phyloP scores from a whole-genome alignment of 352 stramenopile genomes.

The Globisporangium echinulatum region DNA sequence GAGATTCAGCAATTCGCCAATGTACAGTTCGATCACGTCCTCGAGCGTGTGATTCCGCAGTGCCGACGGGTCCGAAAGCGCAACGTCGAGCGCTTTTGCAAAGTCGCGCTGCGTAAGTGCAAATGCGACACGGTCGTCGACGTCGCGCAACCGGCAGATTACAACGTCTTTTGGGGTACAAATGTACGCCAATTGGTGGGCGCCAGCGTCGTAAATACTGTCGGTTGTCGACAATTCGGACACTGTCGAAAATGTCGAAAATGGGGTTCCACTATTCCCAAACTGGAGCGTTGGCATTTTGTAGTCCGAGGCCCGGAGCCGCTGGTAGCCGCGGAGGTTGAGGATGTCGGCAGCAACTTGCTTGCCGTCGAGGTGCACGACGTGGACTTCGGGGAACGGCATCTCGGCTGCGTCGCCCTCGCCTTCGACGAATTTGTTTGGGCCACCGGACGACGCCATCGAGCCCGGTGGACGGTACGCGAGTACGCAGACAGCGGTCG shows the following conservation, averaged over 20 bases:
- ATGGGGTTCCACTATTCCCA: conserved; percentile 21
- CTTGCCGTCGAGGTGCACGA: conserved; percentile 85
- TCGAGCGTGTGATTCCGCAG: conserved; percentile 49
- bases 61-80: conserved; percentile 46
- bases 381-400: conserved; percentile 76
- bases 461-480: conserved; percentile 57
- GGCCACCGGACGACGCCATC: background rate
- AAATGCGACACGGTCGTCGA: conserved; percentile 73
- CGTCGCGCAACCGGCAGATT: conserved; percentile 72
- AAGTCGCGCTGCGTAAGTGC: conserved; percentile 61
- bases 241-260: conserved; percentile 11
- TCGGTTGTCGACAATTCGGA: no score
- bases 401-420: conserved; percentile 68
- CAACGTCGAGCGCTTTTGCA: conserved; percentile 48
- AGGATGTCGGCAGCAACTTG: conserved; percentile 80
- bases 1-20: conserved; percentile 64
- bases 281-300: conserved; percentile 74
- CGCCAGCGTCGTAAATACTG: conserved; percentile 60
- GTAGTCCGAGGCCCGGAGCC: conserved; percentile 71
- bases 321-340: conserved; percentile 68
- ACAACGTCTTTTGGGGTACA: conserved; percentile 83
- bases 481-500: conserved; percentile 53
- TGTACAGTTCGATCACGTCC: conserved; percentile 68
- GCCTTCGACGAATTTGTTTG: conserved; percentile 33
- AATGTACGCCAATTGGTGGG: conserved; percentile 62